phyloP scores from a whole-genome alignment of 2,329 filamentous ascomycete species.

The Pseudogymnoascus sp. region DNA sequence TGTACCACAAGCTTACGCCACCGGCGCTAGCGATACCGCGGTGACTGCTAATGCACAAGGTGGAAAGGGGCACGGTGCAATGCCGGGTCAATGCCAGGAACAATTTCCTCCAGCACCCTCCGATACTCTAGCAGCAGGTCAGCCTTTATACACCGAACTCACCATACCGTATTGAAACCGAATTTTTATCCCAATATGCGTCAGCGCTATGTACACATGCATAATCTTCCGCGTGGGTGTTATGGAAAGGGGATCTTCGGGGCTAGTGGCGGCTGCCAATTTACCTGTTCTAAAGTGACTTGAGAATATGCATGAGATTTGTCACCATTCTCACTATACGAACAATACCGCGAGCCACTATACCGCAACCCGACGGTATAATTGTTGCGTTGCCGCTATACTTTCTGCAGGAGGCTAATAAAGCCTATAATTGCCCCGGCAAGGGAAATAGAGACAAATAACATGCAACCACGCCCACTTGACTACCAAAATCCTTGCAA shows the following conservation, averaged over 20 bases:
- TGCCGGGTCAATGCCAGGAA: background rate
- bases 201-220: background rate
- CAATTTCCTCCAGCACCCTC: background rate
- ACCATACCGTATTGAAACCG: background rate
- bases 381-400: background rate
- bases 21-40: background rate
- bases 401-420: background rate
- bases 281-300: background rate
- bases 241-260: background rate
- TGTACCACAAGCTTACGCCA: background rate
- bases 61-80: background rate
- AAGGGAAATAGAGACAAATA: slow-evolving; percentile 20
- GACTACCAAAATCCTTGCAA: slow-evolving; percentile 18
- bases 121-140: background rate
- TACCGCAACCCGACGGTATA: background rate
- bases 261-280: background rate
- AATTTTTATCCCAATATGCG: background rate
- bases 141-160: background rate
- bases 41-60: background rate
- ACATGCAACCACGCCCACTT: slow-evolving; percentile 26
- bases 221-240: background rate
- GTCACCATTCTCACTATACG: background rate
- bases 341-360: background rate
- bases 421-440: slow-evolving; percentile 17
- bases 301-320: background rate